Evolutionary conservation across 2,329 filamentous ascomycete species (phyloP), one percentile per base, ranked within the genome.

Genomic region (Aplosporella prunicola): DNA sequence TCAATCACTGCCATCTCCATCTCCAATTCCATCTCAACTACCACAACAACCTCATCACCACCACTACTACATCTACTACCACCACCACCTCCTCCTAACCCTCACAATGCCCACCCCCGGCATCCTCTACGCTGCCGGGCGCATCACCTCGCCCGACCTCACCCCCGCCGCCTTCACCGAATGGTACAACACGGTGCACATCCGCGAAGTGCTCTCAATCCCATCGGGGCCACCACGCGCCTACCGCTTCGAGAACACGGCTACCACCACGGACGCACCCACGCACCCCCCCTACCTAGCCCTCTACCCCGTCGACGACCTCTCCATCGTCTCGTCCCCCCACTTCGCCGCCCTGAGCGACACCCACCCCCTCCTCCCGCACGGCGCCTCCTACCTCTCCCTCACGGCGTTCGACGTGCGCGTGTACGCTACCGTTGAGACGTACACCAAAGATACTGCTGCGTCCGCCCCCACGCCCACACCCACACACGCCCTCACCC

Each of bases 121-220:
- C 14, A 2, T 40, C 20, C 9, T 40, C 22, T 40, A 40, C 31
- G 40, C 37, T 2, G 23, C 24, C 13, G 22, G 30, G 5, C 20
- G 27, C 3, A 34, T 45, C 26, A 41, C 32, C 13, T 36, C 39
- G 22, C 41, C 41, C 9, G 36, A 30, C 26, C 20, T 45, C 2
- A 36, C 35, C 14, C 27, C 37, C 6, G 40, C 39, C 10, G 20
- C 30, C 23, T 42, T 45, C 23, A 33, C 37, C 35, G 37, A 34
- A 4, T 45, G 43, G 43, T 45, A 45, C 36, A 39, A 42, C 20
- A 32, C 32, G 8, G 8, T 18, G 11, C 39, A 39, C 20, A 20
- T 44, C n/a, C 42, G 38, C 2, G 25, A 16, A 3, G 32, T 44
- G 28, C 28, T 45, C 27, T 14, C 20, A 7, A 13, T 37, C 18